Percentiles rank a stretch among this genome's conserved stretches.
Conservation (phyloP, 2,329 filamentous ascomycete species). For the Ceratocystis colombiana region DNA sequence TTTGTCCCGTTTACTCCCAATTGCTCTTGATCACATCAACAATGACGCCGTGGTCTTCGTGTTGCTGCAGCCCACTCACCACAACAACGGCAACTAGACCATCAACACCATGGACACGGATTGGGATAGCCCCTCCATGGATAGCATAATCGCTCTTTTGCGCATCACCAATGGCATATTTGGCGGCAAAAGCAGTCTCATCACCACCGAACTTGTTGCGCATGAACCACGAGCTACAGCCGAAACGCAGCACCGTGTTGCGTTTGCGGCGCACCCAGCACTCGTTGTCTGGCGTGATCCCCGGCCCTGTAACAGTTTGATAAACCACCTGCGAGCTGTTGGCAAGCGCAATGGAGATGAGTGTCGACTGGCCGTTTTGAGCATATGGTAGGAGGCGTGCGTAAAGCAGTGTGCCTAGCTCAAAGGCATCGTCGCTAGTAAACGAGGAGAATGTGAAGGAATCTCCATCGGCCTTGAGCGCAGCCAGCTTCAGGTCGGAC, state of each 20-base stretch:
- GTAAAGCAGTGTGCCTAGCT: constrained; percentile 54
- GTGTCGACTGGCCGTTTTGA: constrained; percentile 37
- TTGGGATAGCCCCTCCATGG: constrained; percentile 66
- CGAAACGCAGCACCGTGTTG: constrained; percentile 61
- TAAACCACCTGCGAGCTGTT: constrained; percentile 54
- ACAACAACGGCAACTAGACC: constrained; percentile 65
- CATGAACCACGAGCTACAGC: constrained; percentile 60
- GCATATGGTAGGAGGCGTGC: constrained; percentile 48
- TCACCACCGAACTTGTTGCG: constrained; percentile 55
- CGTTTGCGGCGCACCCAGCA: constrained; percentile 61
- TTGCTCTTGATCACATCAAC: constrained; percentile 48
- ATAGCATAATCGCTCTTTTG: constrained; percentile 57
- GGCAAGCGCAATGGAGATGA: constrained; percentile 56
- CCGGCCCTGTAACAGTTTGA: constrained; percentile 56
- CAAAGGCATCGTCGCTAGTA: constrained; percentile 54
- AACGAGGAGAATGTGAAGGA: constrained; percentile 44
- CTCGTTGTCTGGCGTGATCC: constrained; percentile 62
- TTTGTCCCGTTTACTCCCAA: not conserved
- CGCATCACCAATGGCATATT: constrained; percentile 51
- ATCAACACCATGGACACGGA: constrained; percentile 62
- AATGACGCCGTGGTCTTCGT: constrained; percentile 68
- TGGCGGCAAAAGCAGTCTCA: constrained; percentile 53
- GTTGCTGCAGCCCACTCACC: constrained; percentile 64
- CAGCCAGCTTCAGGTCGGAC: not conserved
- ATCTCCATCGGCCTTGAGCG: constrained; percentile 34